Evolutionary conservation across 352 stramenopile species (phyloP), one percentile per base, ranked within the genome.

Genomic region (Pythium phragmitis): DNA sequence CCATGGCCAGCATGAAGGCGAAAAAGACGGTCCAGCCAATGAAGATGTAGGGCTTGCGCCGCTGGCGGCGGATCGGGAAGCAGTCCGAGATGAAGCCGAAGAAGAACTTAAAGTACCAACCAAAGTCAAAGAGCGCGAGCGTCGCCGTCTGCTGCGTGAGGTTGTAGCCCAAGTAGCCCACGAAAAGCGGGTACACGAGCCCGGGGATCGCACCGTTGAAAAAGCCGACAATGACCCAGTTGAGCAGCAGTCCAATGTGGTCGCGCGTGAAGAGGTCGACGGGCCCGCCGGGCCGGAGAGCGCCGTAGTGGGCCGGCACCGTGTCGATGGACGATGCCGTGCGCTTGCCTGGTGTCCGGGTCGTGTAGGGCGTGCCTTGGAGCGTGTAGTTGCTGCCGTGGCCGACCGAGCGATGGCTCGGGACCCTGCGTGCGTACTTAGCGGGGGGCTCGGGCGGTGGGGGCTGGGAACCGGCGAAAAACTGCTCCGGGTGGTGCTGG

Each of bases 31-130:
- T 42, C 61, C 66, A 73, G 7, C 69, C 69, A 47, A 76, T 73
- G 37, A 71, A 66, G 9, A 76, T 74, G 52, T 76, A 76, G 8
- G 69, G 65, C 66, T 76, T 76, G 53, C 69, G 62, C 19, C 66
- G 69, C 33, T 72, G 62, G 45, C 67, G 60, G n/a, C 54, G 52
- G 56, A 76, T 73, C 19, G 69, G 46, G 36, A 69, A 62, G 43
- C 34, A 60, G 55, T 76, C 69, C 3, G 66, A 60, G 57, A 76
- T 55, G 47, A 76, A 74, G 33, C 69, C 69, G 19, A 73, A 67
- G 19, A 76, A 19, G 43, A 76, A 75, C 60, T 73, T 73, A 48
- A 68, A 73, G 53, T 68, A 66, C 60, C 60, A 73, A 3, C 52
- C 54, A 26, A 68, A 43, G 23, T 63, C 37, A 47, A 73, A 55